phyloP scores from a whole-genome alignment of 331 rosid species.

The Arachis monticola region DNA sequence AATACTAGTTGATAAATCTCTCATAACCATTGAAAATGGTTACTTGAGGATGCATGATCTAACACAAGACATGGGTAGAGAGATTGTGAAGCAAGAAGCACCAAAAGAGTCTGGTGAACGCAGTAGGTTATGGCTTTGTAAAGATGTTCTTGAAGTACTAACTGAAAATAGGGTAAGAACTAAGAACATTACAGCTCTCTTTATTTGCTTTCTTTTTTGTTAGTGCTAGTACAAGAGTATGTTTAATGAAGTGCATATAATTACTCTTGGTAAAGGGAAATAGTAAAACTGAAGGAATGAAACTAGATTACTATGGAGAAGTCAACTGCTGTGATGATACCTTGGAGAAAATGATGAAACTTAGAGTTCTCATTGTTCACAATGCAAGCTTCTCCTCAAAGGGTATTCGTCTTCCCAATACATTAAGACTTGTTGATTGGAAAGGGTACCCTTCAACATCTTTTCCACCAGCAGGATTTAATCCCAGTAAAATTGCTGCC shows the following conservation, averaged over 20 bases:
- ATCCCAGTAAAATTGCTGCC: conserved; percentile 14
- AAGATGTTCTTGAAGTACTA: conserved; percentile 4
- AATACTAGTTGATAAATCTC: conserved; percentile 24
- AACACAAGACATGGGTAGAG: conserved; percentile 23
- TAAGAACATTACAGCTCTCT: too few relatives aligned
- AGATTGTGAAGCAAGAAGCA: conserved; percentile 18
- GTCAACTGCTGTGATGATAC: not conserved
- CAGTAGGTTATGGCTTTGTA: conserved; percentile 1
- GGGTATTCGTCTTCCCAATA: conserved; percentile 5
- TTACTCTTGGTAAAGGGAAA: conserved; percentile 1
- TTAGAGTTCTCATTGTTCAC: conserved; percentile 1
- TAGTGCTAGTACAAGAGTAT: too few relatives aligned
- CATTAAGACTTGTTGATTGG: conserved; percentile 35
- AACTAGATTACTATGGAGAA: conserved; percentile 7
- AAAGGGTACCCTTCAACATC: not conserved
- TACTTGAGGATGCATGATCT: conserved; percentile 29
- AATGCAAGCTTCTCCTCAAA: not conserved
- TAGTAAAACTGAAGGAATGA: conserved; percentile 11
- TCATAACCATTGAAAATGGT: not conserved
- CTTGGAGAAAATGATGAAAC: conserved; percentile 21
- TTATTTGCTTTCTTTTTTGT: too few relatives aligned
- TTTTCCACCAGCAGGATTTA: not conserved
- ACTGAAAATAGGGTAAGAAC: conserved; percentile 4
- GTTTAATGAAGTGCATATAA: not conserved
- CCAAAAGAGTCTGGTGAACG: not conserved